Evolutionary conservation across 2,329 filamentous ascomycete genomes (phyloP), one percentile per base, ranked within the genome.

Genomic region (Cryphonectria radicalis): DNA sequence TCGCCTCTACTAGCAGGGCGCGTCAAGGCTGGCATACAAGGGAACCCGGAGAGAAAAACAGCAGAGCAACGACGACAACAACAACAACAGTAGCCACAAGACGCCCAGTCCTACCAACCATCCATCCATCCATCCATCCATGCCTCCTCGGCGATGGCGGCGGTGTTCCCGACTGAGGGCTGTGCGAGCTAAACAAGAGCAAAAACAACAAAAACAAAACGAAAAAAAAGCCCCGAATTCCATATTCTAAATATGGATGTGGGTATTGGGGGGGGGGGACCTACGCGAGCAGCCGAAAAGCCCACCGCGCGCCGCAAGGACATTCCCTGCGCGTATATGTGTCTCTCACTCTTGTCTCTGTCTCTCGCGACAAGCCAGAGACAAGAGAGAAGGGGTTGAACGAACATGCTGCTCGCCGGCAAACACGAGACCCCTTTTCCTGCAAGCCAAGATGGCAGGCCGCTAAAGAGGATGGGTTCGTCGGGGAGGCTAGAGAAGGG

Each of bases 401-500:
- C 19, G 6, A 35, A 62, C 35, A 40, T n/a, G 59, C 32, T n/a
- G 35, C 32, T n/a, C n/a, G 4, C 46, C 19, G 46, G 19, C 46
- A 22, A 62, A 40, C 35, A 40, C 17, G 59, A 40, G 59, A 40
- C 59, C 32, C 59, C 22, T 7, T 14, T n/a, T 10, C 14, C 59
- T 62, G 59, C 59, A 62, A n/a, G 32, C 59, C 59, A 62, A 37
- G 35, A 22, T 28, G 35, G 35, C 13, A 35, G 35, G 32, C 19
- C 19, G 35, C 59, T 62, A 62, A 35, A 19, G 10, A 50, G 32
- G 19, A 62, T 40, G 32, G 59, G 28, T 62, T n/a, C 59, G 35
- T 35, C 59, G 32, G 32, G 46, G 59, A 62, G 35, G 59, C 59
- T 62, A 62, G 46, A 50, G 46, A 50, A 62, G 28, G 22, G 22